Base-by-base conservation (phyloP, 306 rosid species). In the Begonia fuchsioides region DNA sequence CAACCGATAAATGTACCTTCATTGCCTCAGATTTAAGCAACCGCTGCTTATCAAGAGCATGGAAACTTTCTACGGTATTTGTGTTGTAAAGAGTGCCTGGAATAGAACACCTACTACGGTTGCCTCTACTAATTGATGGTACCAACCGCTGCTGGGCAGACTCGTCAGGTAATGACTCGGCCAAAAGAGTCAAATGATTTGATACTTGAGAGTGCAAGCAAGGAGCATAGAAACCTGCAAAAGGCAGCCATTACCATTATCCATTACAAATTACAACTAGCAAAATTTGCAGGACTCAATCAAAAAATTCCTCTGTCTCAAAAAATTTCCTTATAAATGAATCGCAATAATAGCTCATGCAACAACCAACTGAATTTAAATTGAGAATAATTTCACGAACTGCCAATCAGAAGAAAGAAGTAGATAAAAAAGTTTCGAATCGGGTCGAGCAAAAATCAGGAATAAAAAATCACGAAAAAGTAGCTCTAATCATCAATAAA, bases 171-270 rank as follows among this genome's bases (percentile, higher is more conserved):
- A 84, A 65, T 40, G 97, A 90, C 68, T 90, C 95, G 5, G 82
- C 67, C 46, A 76, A 48, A 57, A 90, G 79, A 61, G 85, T 81
- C 43, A 90, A 68, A 73, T 73, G 72, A 65, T 84, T 90, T 43
- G 95, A 75, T 13, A 90, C 82, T 66, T 65, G 94, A 65, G 87
- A 68, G 63, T 81, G 95, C 14, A 94, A 81, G 64, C 95, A 81
- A 12, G 97, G 97, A 7, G 97, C 95, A 56, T 68, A 79, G 74
- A 84, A 90, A 35, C 97, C 95, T 90, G 73, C 53, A 59, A 66
- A 50, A 40, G 46, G 45, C 45, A 41, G n/a, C 45, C 45, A 41
- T 41, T 41, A 11, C 35, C 35, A 26, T 3, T 26, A 26, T 26
- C 35, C 35, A 26, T 26, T 26, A 26, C 35, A 26, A 1, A 26